Evolutionary conservation across 306 rosid species (phyloP), one percentile per base, ranked within the genome.

Genomic region (Fagus crenata): DNA sequence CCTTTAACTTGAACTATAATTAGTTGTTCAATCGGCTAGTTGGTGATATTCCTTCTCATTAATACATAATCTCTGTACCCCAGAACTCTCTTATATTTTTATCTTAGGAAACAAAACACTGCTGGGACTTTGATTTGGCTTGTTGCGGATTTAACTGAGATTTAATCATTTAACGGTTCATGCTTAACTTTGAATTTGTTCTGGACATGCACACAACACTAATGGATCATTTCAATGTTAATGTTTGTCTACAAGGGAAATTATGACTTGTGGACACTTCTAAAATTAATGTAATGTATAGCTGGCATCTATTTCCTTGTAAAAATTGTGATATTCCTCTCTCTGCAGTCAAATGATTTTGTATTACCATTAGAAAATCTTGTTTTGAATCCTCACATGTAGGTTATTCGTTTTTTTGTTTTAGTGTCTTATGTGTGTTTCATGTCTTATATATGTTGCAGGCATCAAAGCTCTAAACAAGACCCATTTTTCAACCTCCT

Each of bases 401-500:
- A n/a, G 40, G 22, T n/a, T 36, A 32, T 54, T 54, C 54, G 53
- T 41, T 8, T 43, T 35, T 53, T 15, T 72, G 71, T 73, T 43
- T 69, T 43, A 43, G 60, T 74, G 71, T 75, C 70, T 59, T 18
- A 58, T 35, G 37, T 65, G 69, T 61, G 60, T 81, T 84, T 80
- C 68, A 41, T 28, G 51, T 46, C 35, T 72, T 81, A 14, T 73
- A 7, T 6, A 69, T 69, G 53, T 54, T 56, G 60, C 93, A 92
- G 98, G 98, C 72, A 83, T 86, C 69, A 90, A 82, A 78, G 93
- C 98, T 70, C 93, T 95, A 55, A 92, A 90, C 78, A 81, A 67
- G 79, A 90, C 91, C 79, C 84, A 77, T 42, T 73, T 46, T 17
- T 67, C 87, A 59, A 58, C 76, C 49, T 74, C 91, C 56, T 72